Conservation (phyloP, 495 filamentous ascomycete genomes). For the Penicillium silybi region DNA sequence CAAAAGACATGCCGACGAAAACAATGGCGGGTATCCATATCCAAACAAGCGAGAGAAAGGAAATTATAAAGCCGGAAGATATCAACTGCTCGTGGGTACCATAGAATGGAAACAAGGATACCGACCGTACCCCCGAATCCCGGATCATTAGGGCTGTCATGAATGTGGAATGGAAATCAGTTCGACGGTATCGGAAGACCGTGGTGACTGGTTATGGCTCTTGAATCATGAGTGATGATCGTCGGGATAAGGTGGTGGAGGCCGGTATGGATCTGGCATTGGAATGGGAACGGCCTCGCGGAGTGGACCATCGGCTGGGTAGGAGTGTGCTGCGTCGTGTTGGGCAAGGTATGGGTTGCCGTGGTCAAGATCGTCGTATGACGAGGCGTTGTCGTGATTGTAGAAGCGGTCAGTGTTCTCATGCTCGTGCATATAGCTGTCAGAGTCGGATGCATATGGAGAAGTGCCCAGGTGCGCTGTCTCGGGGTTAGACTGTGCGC, state of each 20-base stretch:
- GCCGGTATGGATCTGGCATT: conserved; percentile 32
- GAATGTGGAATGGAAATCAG: conserved; percentile 3
- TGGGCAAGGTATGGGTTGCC: conserved; percentile 14
- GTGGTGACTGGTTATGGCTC: conserved; percentile 8
- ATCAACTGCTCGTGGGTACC: conserved; percentile 21
- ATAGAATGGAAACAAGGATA: conserved; percentile 9
- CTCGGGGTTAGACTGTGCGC: conserved; percentile 40
- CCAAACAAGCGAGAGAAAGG: conserved; percentile 14
- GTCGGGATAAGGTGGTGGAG: conserved; percentile 29
- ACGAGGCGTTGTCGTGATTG: conserved; percentile 16
- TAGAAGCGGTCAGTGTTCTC: conserved; percentile 20
- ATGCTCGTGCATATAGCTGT: conserved; percentile 25
- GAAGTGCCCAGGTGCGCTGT: conserved; percentile 12
- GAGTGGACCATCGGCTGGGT: conserved; percentile 16
- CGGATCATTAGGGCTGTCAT: conserved; percentile 3
- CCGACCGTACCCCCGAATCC: background rate
- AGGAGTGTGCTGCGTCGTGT: conserved; percentile 6
- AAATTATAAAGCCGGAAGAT: background rate
- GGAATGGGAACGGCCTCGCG: conserved; percentile 36
- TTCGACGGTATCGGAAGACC: background rate
- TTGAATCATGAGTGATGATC: conserved; percentile 17
- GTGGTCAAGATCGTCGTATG: conserved; percentile 24
- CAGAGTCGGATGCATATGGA: conserved; percentile 17
- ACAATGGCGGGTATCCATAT: conserved; percentile 25
- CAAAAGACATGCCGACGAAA: conserved; percentile 9